Conservation (phyloP, 1,284 basidiomycete species). For the Tausonia pullulans region DNA sequence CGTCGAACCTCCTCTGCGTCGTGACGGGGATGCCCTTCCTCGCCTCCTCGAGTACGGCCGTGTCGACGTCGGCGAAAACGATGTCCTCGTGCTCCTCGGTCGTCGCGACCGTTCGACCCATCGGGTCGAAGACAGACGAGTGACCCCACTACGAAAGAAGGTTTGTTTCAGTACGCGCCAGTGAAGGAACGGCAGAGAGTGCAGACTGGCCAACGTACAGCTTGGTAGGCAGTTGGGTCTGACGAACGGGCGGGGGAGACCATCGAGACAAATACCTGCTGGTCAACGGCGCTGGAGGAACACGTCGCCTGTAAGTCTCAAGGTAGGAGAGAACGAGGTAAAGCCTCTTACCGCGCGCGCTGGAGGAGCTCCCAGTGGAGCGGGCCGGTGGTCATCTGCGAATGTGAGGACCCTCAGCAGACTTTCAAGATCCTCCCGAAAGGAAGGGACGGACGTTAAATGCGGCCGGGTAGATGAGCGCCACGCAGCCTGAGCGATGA, state of each 20-base stretch:
- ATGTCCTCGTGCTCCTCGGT: constrained; percentile 72
- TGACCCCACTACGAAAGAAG: constrained; percentile 63
- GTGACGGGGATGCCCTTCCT: constrained; percentile 78
- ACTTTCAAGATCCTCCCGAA: neutral
- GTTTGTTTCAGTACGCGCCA: constrained; percentile 11
- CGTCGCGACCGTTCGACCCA: constrained; percentile 71
- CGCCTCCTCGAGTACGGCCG: constrained; percentile 54
- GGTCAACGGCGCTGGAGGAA: constrained; percentile 68
- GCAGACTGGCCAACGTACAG: constrained; percentile 44
- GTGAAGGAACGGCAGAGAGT: constrained; percentile 9
- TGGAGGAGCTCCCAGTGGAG: constrained; percentile 93
- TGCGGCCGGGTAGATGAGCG: constrained; percentile 71
- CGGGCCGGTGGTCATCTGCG: constrained; percentile 46
- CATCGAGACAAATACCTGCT: constrained; percentile 90
- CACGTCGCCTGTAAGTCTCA: neutral
- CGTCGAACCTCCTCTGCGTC: constrained; percentile 45
- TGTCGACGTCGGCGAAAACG: constrained; percentile 67
- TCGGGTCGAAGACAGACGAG: constrained; percentile 77
- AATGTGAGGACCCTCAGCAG: constrained; percentile 21
- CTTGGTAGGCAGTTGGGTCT: constrained; percentile 62
- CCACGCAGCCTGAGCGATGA: constrained; percentile 57
- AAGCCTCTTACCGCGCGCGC: constrained; percentile 47
- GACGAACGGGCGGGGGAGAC: constrained; percentile 88
- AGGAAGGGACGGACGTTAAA: constrained; percentile 35
- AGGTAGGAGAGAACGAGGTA: constrained; percentile 27